phyloP scores from a whole-genome alignment of 345 rosid genomes.

The Citrus sinensis region DNA sequence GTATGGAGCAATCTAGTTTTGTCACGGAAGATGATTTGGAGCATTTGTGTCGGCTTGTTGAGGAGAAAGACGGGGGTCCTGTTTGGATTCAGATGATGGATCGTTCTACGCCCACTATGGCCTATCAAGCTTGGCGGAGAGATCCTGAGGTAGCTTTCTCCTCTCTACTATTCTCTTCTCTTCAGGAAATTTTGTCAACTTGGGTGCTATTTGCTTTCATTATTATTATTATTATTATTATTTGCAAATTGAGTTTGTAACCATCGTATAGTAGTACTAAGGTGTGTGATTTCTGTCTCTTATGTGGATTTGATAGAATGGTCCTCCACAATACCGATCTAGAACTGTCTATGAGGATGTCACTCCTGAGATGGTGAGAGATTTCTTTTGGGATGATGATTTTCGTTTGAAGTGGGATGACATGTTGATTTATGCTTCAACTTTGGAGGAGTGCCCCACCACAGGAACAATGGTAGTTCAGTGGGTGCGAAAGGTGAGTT shows the following conservation, averaged over 20 bases:
- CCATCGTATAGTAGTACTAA: not conserved
- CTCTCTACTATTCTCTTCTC: not conserved
- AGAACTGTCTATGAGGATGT: constrained; percentile 86
- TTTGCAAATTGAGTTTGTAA: not conserved
- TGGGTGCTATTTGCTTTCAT: not conserved
- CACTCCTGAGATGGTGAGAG: constrained; percentile 82
- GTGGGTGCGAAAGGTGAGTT: constrained; percentile 89
- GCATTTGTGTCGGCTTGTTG: constrained; percentile 66
- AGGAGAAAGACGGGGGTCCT: constrained; percentile 91
- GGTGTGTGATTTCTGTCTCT: not conserved
- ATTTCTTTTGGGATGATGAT: constrained; percentile 98
- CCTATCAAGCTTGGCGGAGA: constrained; percentile 89
- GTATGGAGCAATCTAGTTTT: constrained; percentile 32
- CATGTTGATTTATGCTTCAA: constrained; percentile 64
- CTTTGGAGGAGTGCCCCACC: constrained; percentile 60
- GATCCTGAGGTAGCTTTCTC: constrained; percentile 63
- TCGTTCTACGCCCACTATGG: constrained; percentile 63
- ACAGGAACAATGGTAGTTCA: constrained; percentile 83
- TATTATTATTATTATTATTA: not conserved
- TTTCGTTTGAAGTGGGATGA: constrained; percentile 83
- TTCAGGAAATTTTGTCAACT: not conserved
- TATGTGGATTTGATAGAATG: constrained; percentile 42
- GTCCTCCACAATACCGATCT: constrained; percentile 91
- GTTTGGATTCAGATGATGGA: constrained; percentile 98
- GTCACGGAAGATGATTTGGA: constrained; percentile 65